Evolutionary conservation across 805 yeast genomes (phyloP).

Genomic region (Starmerella bombicola): DNA sequence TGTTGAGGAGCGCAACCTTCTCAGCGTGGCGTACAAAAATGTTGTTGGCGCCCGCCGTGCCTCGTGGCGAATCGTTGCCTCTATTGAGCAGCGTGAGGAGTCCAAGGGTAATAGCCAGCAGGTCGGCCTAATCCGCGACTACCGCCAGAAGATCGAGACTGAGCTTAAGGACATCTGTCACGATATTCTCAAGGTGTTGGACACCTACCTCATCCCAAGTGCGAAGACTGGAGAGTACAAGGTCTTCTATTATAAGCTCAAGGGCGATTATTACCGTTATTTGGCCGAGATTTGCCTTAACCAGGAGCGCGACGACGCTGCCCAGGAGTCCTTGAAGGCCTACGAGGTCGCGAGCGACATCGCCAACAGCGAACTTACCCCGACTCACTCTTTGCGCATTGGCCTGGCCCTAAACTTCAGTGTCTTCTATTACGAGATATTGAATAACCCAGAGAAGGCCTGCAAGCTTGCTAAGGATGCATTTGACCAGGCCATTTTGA

Average conservation of each 20-base stretch:
- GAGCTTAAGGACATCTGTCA: slow-evolving; percentile 93
- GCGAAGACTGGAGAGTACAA: slow-evolving; percentile 97
- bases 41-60: slow-evolving; percentile 99
- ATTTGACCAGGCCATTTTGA: slow-evolving; percentile 98
- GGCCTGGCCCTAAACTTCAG: slow-evolving; percentile 97
- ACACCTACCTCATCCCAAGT: slow-evolving; percentile 79
- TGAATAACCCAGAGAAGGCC: slow-evolving; percentile 97
- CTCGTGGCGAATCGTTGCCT: slow-evolving; percentile 97
- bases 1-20: slow-evolving; percentile 94
- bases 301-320: slow-evolving; percentile 89
- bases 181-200: slow-evolving; percentile 80
- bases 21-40: slow-evolving; percentile 95
- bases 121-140: slow-evolving; percentile 80
- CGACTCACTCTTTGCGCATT: slow-evolving; percentile 97
- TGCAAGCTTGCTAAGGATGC: slow-evolving; percentile 99
- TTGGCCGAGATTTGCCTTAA: slow-evolving; percentile 93
- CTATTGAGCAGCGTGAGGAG: slow-evolving; percentile 98
- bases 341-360: slow-evolving; percentile 95
- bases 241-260: slow-evolving; percentile 98
- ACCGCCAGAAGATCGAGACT: slow-evolving; percentile 88
- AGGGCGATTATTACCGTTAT: slow-evolving; percentile 99
- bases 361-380: slow-evolving; percentile 95
- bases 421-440: slow-evolving; percentile 95
- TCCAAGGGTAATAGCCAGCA: slow-evolving; percentile 87
- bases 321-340: slow-evolving; percentile 87